phyloP scores from a whole-genome alignment of 208 protist genomes.

The Naegleria lovaniensis region DNA sequence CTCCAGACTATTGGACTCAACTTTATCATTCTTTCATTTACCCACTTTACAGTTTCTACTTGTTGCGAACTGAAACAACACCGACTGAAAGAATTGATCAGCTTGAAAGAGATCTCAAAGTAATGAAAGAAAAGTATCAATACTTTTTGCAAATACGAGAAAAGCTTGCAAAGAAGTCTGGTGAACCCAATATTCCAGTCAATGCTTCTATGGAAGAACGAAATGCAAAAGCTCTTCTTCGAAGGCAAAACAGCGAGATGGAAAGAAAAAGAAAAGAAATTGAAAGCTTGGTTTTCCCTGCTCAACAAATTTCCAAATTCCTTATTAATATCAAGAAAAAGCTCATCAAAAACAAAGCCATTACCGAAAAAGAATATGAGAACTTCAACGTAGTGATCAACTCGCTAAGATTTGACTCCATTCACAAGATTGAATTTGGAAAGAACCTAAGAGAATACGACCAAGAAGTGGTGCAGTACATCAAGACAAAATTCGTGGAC shows the following conservation, averaged over 20 bases:
- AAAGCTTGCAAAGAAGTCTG: neutral
- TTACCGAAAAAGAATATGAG: neutral
- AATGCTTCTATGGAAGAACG: neutral
- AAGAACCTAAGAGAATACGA: neutral
- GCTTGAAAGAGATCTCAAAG: neutral
- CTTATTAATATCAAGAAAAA: neutral
- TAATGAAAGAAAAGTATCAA: neutral
- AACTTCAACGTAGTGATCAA: conserved; percentile 2
- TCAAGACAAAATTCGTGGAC: neutral
- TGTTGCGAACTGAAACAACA: neutral
- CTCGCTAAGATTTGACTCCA: neutral
- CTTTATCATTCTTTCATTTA: neutral
- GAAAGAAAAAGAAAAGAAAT: neutral
- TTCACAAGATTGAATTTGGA: neutral
- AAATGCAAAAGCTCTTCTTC: neutral
- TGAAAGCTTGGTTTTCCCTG: neutral
- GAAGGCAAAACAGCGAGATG: neutral
- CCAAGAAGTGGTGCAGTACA: neutral
- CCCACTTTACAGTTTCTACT: conserved; percentile 1
- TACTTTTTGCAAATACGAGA: neutral
- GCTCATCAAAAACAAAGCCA: neutral
- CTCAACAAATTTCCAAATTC: neutral
- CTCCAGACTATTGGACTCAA: neutral
- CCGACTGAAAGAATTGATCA: neutral
- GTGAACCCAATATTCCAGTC: neutral